These are phyloP conservation scores for Olyra latifolia DNA, from an alignment of 176 grass and related monocot species.

Conservation along the genomic window DNA sequence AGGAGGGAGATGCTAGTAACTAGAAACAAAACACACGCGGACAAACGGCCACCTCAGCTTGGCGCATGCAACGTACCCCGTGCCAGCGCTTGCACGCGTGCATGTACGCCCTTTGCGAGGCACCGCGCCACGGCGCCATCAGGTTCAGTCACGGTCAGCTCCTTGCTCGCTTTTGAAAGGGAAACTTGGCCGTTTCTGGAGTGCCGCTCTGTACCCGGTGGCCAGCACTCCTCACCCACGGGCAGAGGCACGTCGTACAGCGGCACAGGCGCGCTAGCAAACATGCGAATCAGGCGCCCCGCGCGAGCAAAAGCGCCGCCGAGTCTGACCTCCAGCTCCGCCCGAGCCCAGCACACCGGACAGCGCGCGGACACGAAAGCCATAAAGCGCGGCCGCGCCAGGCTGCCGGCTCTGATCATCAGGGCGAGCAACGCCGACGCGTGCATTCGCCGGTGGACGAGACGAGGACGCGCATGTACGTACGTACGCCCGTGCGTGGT, in stretches of 20 bases:
- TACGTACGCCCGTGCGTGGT: not conserved
- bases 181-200: not conserved
- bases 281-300: not conserved
- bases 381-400: constrained; percentile 21
- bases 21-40: not conserved
- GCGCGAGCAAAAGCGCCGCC: not conserved
- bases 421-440: not conserved
- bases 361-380: constrained; percentile 28
- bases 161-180: not conserved
- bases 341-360: not conserved
- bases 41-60: not conserved
- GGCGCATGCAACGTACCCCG: not conserved
- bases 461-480: not conserved
- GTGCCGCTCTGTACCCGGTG: not conserved
- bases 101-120: constrained; percentile 18
- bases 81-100: constrained; percentile 15
- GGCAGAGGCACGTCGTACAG: not conserved
- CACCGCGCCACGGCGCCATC: not conserved
- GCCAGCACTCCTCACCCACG: no score
- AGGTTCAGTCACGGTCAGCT: not conserved
- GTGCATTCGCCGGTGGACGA: constrained; percentile 6
- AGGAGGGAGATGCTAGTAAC: no score
- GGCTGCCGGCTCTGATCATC: constrained; percentile 19
- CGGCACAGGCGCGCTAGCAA: not conserved
- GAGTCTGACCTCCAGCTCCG: not conserved